Percentiles rank a stretch among this genome's conserved stretches.
phyloP scores from a whole-genome alignment of 345 rosid genomes.

The Bruguiera sexangula region DNA sequence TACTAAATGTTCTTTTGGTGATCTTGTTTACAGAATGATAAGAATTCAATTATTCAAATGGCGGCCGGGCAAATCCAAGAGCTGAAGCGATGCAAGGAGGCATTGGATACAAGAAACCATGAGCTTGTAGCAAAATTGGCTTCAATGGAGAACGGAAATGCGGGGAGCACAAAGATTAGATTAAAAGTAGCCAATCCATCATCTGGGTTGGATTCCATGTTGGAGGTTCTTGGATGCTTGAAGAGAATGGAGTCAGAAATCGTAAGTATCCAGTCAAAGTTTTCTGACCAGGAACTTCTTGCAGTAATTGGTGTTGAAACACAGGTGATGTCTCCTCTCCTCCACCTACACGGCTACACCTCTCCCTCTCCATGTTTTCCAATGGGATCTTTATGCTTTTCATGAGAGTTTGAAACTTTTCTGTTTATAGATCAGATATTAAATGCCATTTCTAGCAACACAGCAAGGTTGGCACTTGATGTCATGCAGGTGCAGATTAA shows the following conservation, averaged over 20 bases:
- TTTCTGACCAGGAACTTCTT: constrained; percentile 35
- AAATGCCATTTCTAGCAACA: no score
- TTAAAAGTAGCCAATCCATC: constrained; percentile 40
- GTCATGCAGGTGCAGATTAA: no score
- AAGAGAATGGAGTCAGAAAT: constrained; percentile 36
- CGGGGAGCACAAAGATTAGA: constrained; percentile 33
- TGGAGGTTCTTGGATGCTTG: constrained; percentile 49
- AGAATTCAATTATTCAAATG: constrained; percentile 48
- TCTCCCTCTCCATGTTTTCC: neutral
- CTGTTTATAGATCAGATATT: no score
- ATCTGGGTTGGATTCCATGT: constrained; percentile 55
- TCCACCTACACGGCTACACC: neutral
- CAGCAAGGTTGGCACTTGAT: no score
- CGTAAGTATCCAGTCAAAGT: constrained; percentile 30
- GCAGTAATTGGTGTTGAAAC: constrained; percentile 40
- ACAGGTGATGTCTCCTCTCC: constrained; percentile 24
- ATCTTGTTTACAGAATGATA: constrained; percentile 44
- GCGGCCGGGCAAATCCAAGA: constrained; percentile 38
- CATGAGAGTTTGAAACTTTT: no score
- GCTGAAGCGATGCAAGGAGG: constrained; percentile 38
- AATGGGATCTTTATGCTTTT: no score
- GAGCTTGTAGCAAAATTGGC: constrained; percentile 28
- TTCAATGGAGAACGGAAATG: constrained; percentile 1
- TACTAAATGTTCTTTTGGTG: neutral
- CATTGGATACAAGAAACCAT: constrained; percentile 35